These are phyloP conservation scores for Entrophospora sp. DNA, from an alignment of 192 early-diverging fungal species.

Conservation along the genomic window DNA sequence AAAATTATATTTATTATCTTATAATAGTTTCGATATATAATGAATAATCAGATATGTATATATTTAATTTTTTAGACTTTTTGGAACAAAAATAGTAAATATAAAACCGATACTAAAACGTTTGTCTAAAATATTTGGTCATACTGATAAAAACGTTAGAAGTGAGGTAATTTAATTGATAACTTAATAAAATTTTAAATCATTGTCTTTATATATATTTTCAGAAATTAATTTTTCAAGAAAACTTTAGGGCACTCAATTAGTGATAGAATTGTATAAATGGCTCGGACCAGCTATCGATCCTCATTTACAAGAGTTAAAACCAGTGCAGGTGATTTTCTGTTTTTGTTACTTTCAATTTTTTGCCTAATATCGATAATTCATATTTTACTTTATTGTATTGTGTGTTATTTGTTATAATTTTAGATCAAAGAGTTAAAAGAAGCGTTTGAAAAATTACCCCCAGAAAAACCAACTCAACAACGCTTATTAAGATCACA, in stretches of 20 bases:
- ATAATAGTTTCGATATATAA: too few relatives aligned
- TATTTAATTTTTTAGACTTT: slow-evolving; percentile 38
- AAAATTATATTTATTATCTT: too few relatives aligned
- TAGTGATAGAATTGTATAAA: slow-evolving; percentile 83
- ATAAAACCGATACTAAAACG: slow-evolving; percentile 82
- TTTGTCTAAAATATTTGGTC: slow-evolving; percentile 84
- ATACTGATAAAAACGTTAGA: slow-evolving; percentile 88
- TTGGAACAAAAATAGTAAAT: slow-evolving; percentile 70
- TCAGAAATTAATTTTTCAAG: background rate
- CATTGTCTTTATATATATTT: too few relatives aligned
- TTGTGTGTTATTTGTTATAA: too few relatives aligned
- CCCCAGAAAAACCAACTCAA: slow-evolving; percentile 52
- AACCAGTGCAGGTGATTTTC: slow-evolving; percentile 72
- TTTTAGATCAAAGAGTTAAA: slow-evolving; percentile 73
- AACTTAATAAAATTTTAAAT: background rate
- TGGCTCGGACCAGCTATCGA: slow-evolving; percentile 85
- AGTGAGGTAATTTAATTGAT: slow-evolving; percentile 59
- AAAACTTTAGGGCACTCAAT: slow-evolving; percentile 41
- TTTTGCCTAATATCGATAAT: background rate
- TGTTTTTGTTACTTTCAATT: background rate
- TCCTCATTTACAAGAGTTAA: slow-evolving; percentile 72
- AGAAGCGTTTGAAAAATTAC: slow-evolving; percentile 68
- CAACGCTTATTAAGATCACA: slow-evolving; percentile 74
- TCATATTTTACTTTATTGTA: too few relatives aligned
- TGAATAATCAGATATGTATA: too few relatives aligned